Base-by-base conservation (phyloP, 768 basidiomycete species). In the Gloeopeniophorella convolvens region DNA sequence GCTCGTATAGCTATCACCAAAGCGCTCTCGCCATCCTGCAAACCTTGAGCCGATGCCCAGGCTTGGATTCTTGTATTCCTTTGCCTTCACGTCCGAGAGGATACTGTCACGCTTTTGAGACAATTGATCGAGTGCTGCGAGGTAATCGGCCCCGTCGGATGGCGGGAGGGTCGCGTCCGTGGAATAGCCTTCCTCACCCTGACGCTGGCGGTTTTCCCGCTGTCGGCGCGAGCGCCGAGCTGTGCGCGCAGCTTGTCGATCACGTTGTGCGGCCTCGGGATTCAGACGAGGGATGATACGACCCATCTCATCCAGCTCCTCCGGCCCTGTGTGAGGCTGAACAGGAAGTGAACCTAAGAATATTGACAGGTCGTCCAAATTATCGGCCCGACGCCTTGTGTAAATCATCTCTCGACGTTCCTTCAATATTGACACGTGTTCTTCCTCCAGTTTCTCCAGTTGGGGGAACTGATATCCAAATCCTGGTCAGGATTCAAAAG, bases 21-120 rank as follows among this genome's bases (percentile, higher is more conserved):
- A 91, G 54, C 72, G 75, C 53, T 77, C 72, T 45, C 91, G 72
- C 94, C 94, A 97, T 51, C 71, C 74, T 1, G 72, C 74, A 47
- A 84, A 84, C 67, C 78, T 57, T 63, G 72, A 64, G 42, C 73
- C 85, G 65, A 85, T 65, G 0, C 90, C 92, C 48, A 78, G 74
- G 9, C 70, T 72, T 1, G 93, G 92, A 66, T 94, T 82, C 48
- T 73, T 73, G 67, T 95, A 96, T 56, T 93, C 93, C 40, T 80
- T 78, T 11, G 87, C 89, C 47, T 74, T 74, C 7, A 96, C 93
- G 67, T 97, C 94, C 9, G 78, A 74, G 26, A 95, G 71, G 5
- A 96, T 68, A 16, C 74, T 75, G 50, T 74, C 70, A 7, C 72
- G 77, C 21, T 80, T 72, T 11, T 64, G 62, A 12, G 67, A 55